Evolutionary conservation across 106 monocot species (phyloP).

Genomic region (Platanthera guangdongensis): DNA sequence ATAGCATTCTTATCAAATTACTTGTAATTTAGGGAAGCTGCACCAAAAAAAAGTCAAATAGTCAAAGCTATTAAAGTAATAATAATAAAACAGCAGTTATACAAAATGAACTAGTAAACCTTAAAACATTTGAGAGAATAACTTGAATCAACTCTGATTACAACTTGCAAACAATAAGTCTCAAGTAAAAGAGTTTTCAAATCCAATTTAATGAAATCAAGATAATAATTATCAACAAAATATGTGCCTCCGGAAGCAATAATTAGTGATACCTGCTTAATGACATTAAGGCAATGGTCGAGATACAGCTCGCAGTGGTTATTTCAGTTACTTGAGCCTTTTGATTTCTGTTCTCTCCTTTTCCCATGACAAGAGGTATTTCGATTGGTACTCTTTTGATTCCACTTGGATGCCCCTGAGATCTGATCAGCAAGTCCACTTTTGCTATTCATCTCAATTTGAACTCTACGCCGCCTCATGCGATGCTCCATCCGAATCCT

Average conservation of each 20-base stretch:
- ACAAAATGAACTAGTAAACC: background rate
- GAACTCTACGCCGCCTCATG: conserved; percentile 60
- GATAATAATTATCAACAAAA: background rate
- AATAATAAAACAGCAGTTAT: background rate
- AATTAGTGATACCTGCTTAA: background rate
- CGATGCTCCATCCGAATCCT: conserved; percentile 56
- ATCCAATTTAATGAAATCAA: conserved; percentile 1
- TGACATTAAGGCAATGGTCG: background rate
- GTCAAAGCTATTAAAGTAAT: background rate
- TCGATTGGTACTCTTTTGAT: conserved; percentile 34
- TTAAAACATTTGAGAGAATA: background rate
- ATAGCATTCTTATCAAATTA: background rate
- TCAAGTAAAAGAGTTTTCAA: background rate
- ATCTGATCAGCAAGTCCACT: conserved; percentile 38
- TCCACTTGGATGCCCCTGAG: conserved; percentile 40
- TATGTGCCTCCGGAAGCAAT: background rate
- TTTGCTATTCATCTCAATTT: conserved; percentile 50
- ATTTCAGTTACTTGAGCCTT: conserved; percentile 6
- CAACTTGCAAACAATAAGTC: background rate
- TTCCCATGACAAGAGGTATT: conserved; percentile 49
- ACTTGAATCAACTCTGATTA: background rate
- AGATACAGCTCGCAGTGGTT: background rate
- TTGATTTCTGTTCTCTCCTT: conserved; percentile 16
- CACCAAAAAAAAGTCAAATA: background rate
- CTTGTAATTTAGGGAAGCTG: background rate